Conservation (phyloP, 768 basidiomycete genomes). For the Hygrophoropsis aurantiaca region DNA sequence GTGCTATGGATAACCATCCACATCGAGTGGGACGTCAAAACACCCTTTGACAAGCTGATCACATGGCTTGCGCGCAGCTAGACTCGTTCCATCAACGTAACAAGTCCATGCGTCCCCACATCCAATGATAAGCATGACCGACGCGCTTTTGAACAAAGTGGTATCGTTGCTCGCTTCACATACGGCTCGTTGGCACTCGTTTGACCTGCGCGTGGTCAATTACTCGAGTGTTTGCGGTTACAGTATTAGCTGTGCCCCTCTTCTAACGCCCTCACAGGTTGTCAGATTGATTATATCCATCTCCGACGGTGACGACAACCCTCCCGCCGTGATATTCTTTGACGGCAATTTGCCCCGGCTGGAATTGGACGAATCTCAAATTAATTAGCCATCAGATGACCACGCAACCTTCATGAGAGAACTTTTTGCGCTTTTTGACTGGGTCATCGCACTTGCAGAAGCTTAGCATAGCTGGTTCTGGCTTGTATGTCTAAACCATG, state of each 20-base stretch:
- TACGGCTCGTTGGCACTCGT: constrained; percentile 50
- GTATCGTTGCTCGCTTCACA: constrained; percentile 46
- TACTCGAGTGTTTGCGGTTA: constrained; percentile 34
- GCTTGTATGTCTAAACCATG: constrained; percentile 51
- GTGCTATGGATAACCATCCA: constrained; percentile 53
- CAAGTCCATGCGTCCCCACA: constrained; percentile 19
- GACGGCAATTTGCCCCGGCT: constrained; percentile 54
- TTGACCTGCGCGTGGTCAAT: constrained; percentile 50
- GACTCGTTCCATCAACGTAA: constrained; percentile 24
- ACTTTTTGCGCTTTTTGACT: constrained; percentile 52
- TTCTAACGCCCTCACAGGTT: constrained; percentile 52
- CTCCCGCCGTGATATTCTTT: constrained; percentile 38
- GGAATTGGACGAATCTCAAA: constrained; percentile 43
- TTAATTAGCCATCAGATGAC: constrained; percentile 62
- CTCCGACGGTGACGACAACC: constrained; percentile 11
- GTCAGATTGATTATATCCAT: constrained; percentile 34
- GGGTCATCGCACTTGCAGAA: constrained; percentile 50
- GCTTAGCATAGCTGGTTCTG: constrained; percentile 53
- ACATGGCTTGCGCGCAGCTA: constrained; percentile 55
- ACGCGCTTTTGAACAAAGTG: constrained; percentile 22
- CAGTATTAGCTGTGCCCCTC: constrained; percentile 35
- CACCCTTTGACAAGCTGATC: constrained; percentile 43
- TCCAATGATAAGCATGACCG: constrained; percentile 14
- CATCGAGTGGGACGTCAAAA: constrained; percentile 21
- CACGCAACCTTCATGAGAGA: constrained; percentile 57